Evolutionary conservation across 176 grass and related monocot genomes (phyloP), one percentile per base, ranked within the genome.

Genomic region (Triticum timopheevii): DNA sequence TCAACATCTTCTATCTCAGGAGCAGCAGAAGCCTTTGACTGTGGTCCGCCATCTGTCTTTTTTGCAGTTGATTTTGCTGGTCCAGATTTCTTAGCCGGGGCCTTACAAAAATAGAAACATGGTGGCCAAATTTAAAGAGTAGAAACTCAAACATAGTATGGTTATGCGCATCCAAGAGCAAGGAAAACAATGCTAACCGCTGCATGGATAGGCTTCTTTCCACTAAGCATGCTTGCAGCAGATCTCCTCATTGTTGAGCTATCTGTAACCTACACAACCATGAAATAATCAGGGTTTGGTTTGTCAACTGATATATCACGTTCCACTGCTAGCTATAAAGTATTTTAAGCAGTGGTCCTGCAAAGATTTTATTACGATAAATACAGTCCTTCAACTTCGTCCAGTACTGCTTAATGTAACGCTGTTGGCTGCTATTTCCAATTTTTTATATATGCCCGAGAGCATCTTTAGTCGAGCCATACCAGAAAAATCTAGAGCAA

Each of bases 211-310:
- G 89, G 80, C 76, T 92, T 99, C 90, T 93, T 99, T 87, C 94
- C 94, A 78, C 90, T 96, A 85, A 99, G 97, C 94, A 99, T 99
- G 92, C 97, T 99, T 82, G 90, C 97, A 65, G 97, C 97, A 65
- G 97, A 99, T 85, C 97, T 94, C 78, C 92, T 94, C 88, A 93
- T 80, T 50, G 73, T 91, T 87, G 87, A 80, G 80, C 73, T 90
- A 90, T 96, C 88, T 58, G 82, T 81, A 89, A 78, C 92, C 97
- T 99, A 72, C 56, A 87, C 10, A 61, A 89, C 54, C 23, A 84
- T 27, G 69, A 7, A 45, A 76, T 49, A 79, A 65, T 24, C 42
- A 77, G 52, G 61, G 61, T 25, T 77, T 84, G 13, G 45, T 62
- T 72, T 82, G 20, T 50, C 40, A 35, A n/a, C 39, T 39, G 47